Evolutionary conservation across 2,329 filamentous ascomycete genomes (phyloP).

Genomic region (Metarhizium rileyi): DNA sequence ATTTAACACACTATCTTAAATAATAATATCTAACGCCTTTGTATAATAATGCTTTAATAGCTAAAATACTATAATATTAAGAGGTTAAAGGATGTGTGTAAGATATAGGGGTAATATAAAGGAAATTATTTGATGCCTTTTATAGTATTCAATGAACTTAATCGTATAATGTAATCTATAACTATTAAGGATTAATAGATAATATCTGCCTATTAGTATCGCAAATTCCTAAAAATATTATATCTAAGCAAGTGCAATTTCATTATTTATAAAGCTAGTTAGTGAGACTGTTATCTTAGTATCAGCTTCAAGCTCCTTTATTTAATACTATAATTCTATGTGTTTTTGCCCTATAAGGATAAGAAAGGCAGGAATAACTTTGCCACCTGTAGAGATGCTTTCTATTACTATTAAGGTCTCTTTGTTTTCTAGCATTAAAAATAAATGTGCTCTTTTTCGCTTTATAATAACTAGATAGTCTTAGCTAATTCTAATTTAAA

Average conservation of each 20-base stretch:
- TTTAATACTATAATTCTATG: slow-evolving; percentile 10
- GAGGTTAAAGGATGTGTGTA: slow-evolving; percentile 5
- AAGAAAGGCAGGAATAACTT: slow-evolving; percentile 3
- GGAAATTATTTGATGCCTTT: slow-evolving; percentile 24
- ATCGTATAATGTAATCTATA: slow-evolving; percentile 23
- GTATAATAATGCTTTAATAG: too few species aligned
- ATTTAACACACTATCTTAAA: background rate
- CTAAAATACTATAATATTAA: slow-evolving; percentile 4
- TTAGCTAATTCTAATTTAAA: slow-evolving; percentile 10
- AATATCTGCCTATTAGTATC: slow-evolving; percentile 15
- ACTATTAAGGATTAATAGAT: slow-evolving; percentile 27
- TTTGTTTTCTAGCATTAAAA: slow-evolving; percentile 1
- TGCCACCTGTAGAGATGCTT: background rate
- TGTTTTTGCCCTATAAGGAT: slow-evolving; percentile 6
- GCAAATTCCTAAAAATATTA: slow-evolving; percentile 22
- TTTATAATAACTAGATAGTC: slow-evolving; percentile 4
- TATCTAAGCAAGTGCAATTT: slow-evolving; percentile 23
- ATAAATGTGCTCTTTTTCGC: slow-evolving; percentile 2
- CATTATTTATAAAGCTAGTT: slow-evolving; percentile 25
- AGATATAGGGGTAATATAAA: background rate
- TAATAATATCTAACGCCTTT: slow-evolving; percentile 3
- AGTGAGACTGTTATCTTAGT: slow-evolving; percentile 20
- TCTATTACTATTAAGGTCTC: slow-evolving; percentile 6
- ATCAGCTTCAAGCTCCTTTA: slow-evolving; percentile 13
- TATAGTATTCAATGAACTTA: slow-evolving; percentile 25